Evolutionary conservation across 441 rosid genomes (phyloP).

Genomic region (Isatis lusitanica): DNA sequence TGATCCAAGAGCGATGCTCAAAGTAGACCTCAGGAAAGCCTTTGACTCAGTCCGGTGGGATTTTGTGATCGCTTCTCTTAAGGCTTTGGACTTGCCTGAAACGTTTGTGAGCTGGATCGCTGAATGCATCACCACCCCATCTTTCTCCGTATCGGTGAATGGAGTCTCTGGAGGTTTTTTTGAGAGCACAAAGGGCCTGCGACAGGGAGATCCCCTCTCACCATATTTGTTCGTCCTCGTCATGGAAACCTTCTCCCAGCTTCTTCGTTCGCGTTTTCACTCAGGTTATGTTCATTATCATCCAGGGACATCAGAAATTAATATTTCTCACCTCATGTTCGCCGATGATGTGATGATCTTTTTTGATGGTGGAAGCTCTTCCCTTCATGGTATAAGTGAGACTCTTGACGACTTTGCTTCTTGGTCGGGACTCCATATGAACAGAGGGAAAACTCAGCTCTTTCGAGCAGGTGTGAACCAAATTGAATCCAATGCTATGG

Average conservation of each 20-base stretch:
- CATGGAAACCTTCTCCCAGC: background rate
- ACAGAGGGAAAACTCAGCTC: background rate
- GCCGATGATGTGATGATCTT: background rate
- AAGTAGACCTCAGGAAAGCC: background rate
- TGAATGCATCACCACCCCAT: background rate
- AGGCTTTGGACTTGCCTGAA: background rate
- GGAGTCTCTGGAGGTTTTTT: background rate
- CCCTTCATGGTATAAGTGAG: background rate
- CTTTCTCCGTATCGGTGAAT: background rate
- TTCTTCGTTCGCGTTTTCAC: accelerated
- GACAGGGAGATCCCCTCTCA: background rate
- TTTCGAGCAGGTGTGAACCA: background rate
- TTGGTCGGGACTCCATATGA: background rate
- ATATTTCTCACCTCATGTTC: background rate
- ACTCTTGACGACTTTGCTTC: no score
- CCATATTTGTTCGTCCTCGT: background rate
- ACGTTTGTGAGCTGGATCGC: background rate
- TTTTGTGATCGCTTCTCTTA: background rate
- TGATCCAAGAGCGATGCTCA: background rate
- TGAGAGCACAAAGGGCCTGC: background rate
- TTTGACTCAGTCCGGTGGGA: background rate
- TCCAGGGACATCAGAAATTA: accelerated
- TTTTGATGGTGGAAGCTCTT: background rate
- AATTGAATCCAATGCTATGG: background rate
- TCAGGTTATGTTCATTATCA: background rate